Evolutionary conservation across 2,329 filamentous ascomycete genomes (phyloP).

Genomic region (Leptoxyphium fumago): DNA sequence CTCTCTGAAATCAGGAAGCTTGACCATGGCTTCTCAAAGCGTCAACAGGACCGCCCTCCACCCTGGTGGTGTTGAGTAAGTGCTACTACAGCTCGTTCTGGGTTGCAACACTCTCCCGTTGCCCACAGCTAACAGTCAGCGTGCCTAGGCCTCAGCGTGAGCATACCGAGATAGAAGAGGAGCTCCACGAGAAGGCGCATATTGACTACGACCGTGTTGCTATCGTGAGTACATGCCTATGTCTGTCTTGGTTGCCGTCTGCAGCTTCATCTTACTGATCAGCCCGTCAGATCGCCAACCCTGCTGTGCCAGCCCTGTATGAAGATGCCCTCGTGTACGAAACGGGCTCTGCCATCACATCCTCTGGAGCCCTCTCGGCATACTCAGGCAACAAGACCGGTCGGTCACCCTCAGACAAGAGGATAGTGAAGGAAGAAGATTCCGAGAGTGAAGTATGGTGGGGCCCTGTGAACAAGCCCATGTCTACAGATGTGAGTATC

Average conservation of each 20-base stretch:
- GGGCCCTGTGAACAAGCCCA: conserved; percentile 98
- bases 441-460: conserved; percentile 95
- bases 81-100: conserved; percentile 15
- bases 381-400: conserved; percentile 98
- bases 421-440: conserved; percentile 79
- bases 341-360: conserved; percentile 92
- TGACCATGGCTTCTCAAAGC: conserved; percentile 33
- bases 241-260: neutral
- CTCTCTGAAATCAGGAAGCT: conserved; percentile 33
- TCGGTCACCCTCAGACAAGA: conserved; percentile 91
- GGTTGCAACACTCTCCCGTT: conserved; percentile 5
- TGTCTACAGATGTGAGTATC: conserved; percentile 78
- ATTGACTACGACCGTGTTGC: conserved; percentile 98
- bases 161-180: conserved; percentile 95
- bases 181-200: conserved; percentile 92
- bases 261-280: neutral
- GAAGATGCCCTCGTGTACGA: conserved; percentile 99
- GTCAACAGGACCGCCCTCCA: conserved; percentile 90
- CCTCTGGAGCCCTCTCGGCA: conserved; percentile 83
- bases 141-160: conserved; percentile 58
- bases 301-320: conserved; percentile 88
- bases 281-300: conserved; percentile 56
- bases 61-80: conserved; percentile 79
- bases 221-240: conserved; percentile 51
- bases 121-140: conserved; percentile 1